Evolutionary conservation across 2,329 filamentous ascomycete species (phyloP).

Genomic region (Alternaria solani): DNA sequence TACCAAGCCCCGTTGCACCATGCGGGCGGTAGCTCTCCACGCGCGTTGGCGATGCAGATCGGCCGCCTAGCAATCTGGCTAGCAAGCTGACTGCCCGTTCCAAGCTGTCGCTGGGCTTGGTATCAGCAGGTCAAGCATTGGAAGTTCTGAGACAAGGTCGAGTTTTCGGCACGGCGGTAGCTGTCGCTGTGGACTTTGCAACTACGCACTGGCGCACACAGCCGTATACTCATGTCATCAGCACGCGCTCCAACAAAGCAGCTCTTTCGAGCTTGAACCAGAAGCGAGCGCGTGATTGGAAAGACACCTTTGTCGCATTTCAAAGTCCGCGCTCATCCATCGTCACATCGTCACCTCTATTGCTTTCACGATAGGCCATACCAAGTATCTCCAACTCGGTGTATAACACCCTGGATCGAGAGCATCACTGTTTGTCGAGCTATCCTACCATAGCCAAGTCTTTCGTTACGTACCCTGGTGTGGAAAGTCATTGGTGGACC

Average conservation of each 20-base stretch:
- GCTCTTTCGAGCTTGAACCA: not conserved
- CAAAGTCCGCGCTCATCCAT: not conserved
- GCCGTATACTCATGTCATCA: not conserved
- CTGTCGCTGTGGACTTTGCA: not conserved
- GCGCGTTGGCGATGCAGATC: conserved; percentile 1
- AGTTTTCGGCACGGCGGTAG: not conserved
- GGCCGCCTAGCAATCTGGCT: conserved; percentile 10
- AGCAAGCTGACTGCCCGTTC: conserved; percentile 9
- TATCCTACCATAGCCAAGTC: not conserved
- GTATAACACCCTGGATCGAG: not conserved
- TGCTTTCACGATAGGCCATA: not conserved
- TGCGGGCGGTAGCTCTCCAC: conserved; percentile 2
- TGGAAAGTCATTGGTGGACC: not conserved
- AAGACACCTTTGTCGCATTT: not conserved
- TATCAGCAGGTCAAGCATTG: not conserved
- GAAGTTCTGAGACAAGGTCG: not conserved
- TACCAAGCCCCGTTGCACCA: conserved; percentile 20
- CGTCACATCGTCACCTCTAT: not conserved
- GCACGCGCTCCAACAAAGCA: not conserved
- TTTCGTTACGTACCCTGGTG: not conserved
- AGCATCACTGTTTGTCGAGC: not conserved
- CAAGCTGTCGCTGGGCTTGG: conserved; percentile 19
- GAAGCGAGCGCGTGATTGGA: not conserved
- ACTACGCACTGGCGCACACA: not conserved
- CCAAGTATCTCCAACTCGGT: not conserved